phyloP scores from a whole-genome alignment of 1,139 yeast species.

The Candida anutae region DNA sequence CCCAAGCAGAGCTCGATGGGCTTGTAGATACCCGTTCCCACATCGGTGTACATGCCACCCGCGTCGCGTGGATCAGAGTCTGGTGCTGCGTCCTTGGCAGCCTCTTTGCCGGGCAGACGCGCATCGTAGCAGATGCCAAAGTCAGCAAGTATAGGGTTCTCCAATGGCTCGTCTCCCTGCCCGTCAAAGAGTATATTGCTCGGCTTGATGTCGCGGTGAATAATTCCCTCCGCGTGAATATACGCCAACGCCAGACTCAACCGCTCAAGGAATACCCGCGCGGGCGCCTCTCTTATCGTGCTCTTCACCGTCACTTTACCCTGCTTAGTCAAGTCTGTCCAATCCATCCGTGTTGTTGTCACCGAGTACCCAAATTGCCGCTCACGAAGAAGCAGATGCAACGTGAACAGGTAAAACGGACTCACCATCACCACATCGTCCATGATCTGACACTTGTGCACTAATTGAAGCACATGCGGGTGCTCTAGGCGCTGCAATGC shows the following conservation, averaged over 20 bases:
- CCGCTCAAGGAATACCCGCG: slow-evolving; percentile 26
- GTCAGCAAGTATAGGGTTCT: slow-evolving; percentile 53
- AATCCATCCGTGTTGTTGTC: slow-evolving; percentile 15
- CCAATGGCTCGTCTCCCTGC: slow-evolving; percentile 8
- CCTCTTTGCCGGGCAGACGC: slow-evolving; percentile 20
- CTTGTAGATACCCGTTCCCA: slow-evolving; percentile 70
- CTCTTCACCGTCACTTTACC: neutral
- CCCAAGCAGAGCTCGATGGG: slow-evolving; percentile 84
- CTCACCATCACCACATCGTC: slow-evolving; percentile 33
- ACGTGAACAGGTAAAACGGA: slow-evolving; percentile 21
- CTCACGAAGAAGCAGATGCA: slow-evolving; percentile 15
- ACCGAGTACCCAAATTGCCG: slow-evolving; percentile 7
- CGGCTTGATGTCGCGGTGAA: slow-evolving; percentile 86
- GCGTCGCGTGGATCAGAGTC: slow-evolving; percentile 17
- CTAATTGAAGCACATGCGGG: slow-evolving; percentile 14
- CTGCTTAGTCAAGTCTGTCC: slow-evolving; percentile 9
- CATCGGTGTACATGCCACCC: slow-evolving; percentile 68
- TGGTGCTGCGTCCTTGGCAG: slow-evolving; percentile 32
- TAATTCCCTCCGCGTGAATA: slow-evolving; percentile 53
- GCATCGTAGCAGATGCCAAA: slow-evolving; percentile 63
- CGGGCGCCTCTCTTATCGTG: slow-evolving; percentile 1
- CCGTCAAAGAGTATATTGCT: slow-evolving; percentile 55
- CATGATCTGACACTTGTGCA: slow-evolving; percentile 15
- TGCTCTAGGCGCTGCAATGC: slow-evolving; percentile 17
- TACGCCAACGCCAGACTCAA: slow-evolving; percentile 42